Evolutionary conservation across 371 early-diverging fungal genomes (phyloP).

Genomic region (Capniomyces stellatus): DNA sequence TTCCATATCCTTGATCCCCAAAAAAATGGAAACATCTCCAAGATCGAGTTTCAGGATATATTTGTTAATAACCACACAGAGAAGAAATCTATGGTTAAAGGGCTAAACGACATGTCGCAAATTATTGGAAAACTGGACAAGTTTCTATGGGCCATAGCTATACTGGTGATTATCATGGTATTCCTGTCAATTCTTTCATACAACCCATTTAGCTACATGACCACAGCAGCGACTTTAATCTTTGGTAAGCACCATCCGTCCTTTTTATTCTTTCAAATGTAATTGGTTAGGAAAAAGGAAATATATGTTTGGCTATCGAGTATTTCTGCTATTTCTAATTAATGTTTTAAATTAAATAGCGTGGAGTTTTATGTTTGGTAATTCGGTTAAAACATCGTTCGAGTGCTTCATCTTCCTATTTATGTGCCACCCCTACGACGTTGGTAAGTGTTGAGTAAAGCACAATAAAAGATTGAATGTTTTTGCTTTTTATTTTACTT

Average conservation of each 20-base stretch:
- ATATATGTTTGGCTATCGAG: background rate
- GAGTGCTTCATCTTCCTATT: constrained; percentile 55
- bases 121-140: constrained; percentile 49
- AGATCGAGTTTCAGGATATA: constrained; percentile 37
- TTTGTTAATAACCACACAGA: constrained; percentile 46
- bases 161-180: constrained; percentile 26
- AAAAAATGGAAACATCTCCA: constrained; percentile 43
- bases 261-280: background rate
- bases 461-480: background rate
- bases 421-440: constrained; percentile 48
- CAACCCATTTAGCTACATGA: constrained; percentile 31
- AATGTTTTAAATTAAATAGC: no score
- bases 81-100: constrained; percentile 32
- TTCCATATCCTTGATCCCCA: constrained; percentile 54
- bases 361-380: constrained; percentile 43
- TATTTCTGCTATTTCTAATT: no score
- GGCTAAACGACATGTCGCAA: constrained; percentile 47
- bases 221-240: constrained; percentile 33
- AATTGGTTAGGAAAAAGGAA: background rate
- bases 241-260: constrained; percentile 24
- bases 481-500: no score
- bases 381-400: constrained; percentile 41
- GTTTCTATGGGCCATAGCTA: constrained; percentile 31
- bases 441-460: constrained; percentile 22
- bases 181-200: constrained; percentile 36